phyloP scores from a whole-genome alignment of 2,329 filamentous ascomycete species.

The Sporothrix protearum region DNA sequence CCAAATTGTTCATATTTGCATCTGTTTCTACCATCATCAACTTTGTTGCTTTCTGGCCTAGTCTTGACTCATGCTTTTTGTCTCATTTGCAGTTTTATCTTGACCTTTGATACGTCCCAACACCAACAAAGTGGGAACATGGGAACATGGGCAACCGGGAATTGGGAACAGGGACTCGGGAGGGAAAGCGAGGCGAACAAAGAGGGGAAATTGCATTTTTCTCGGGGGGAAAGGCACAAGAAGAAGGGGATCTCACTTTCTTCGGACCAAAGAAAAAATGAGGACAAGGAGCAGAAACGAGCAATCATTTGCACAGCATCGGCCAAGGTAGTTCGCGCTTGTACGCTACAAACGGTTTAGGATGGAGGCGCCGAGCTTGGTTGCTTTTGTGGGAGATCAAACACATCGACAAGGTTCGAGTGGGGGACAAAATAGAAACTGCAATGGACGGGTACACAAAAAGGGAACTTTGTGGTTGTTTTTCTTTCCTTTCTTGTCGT shows the following conservation, averaged over 20 bases:
- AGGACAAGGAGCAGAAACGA: not conserved
- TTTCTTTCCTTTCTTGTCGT: not conserved
- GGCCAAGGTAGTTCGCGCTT: not conserved
- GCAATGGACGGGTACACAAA: not conserved
- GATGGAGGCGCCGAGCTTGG: not conserved
- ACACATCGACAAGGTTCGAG: not conserved
- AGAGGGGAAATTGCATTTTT: not conserved
- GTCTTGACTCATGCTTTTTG: not conserved
- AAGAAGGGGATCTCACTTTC: too few species aligned
- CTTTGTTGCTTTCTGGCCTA: not conserved
- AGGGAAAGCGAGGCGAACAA: slow-evolving; percentile 9
- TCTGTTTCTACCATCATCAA: not conserved
- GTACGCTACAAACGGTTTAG: not conserved
- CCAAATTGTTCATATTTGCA: too few species aligned
- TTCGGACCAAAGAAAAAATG: not conserved
- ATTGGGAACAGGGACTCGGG: too few species aligned
- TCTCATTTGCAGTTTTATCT: not conserved
- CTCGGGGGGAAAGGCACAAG: not conserved
- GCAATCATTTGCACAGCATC: not conserved
- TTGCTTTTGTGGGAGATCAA: not conserved
- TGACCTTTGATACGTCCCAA: not conserved
- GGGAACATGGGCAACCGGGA: too few species aligned
- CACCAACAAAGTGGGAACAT: not conserved
- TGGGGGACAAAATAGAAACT: not conserved
- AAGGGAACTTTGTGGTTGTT: not conserved